A percentile compares a stretch with the other conserved stretches of the same genome.
These are phyloP conservation scores for Vinca major DNA, from an alignment of 305 asterid genomes.

Conservation along the genomic window DNA sequence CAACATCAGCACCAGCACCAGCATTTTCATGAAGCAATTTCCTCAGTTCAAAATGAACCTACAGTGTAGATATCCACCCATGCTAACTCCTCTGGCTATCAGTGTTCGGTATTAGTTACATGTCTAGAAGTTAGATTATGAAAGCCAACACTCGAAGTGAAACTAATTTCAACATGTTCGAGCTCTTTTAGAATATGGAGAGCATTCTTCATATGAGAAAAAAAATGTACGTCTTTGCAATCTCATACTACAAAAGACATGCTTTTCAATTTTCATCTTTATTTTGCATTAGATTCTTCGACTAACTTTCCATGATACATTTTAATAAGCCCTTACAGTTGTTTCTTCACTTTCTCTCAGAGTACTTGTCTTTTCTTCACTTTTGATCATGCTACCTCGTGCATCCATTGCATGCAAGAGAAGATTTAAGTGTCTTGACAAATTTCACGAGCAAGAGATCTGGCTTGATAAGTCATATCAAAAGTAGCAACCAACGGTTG, in stretches of 20 bases:
- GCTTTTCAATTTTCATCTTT: neutral
- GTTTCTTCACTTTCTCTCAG: neutral
- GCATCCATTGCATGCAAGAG: neutral
- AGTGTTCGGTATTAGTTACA: too few species aligned
- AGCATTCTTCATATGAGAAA: too few species aligned
- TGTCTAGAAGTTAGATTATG: too few species aligned
- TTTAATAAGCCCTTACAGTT: neutral
- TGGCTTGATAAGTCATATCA: slow-evolving; percentile 18
- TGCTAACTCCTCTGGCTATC: too few species aligned
- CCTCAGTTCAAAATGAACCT: too few species aligned
- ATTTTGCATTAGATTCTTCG: neutral
- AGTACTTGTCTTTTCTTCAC: neutral
- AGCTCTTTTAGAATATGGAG: too few species aligned
- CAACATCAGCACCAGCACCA: too few species aligned
- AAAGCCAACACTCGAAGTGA: too few species aligned
- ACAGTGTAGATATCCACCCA: too few species aligned
- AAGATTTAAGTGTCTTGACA: neutral
- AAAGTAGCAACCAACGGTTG: slow-evolving; percentile 26
- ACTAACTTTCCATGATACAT: neutral
- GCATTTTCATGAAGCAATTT: too few species aligned
- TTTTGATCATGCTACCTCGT: neutral
- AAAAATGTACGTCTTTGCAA: too few species aligned
- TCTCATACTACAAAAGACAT: neutral
- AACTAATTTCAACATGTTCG: too few species aligned
- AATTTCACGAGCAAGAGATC: slow-evolving; percentile 10